Evolutionary conservation across 331 rosid species (phyloP).

Genomic region (Quercus tomentella): DNA sequence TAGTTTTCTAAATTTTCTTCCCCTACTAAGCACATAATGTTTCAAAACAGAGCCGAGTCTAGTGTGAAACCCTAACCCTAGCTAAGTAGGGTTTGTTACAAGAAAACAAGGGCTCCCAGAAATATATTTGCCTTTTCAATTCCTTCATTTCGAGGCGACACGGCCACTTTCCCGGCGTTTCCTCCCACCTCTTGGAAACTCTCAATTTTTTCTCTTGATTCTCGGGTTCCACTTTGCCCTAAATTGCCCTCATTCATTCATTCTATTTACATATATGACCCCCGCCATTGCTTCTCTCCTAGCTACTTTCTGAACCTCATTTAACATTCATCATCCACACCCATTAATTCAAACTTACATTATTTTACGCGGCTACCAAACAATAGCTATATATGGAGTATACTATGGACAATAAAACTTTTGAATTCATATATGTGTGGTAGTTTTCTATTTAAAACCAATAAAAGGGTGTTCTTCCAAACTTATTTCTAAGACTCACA

Average conservation of each 20-base stretch:
- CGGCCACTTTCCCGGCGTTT: conserved; percentile 97
- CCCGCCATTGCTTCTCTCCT: too few relatives aligned
- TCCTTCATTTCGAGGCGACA: conserved; percentile 91
- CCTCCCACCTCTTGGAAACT: conserved; percentile 73
- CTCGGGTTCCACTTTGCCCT: conserved; percentile 43
- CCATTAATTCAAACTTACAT: not conserved
- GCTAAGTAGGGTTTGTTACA: not conserved
- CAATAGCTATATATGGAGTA: too few relatives aligned
- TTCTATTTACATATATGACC: not conserved
- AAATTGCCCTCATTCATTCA: conserved; percentile 27
- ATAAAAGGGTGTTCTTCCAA: too few relatives aligned
- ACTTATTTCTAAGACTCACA: too few relatives aligned
- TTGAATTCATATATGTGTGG: too few relatives aligned
- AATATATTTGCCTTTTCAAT: conserved; percentile 36
- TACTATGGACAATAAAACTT: too few relatives aligned
- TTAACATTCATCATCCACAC: not conserved
- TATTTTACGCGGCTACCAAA: too few relatives aligned
- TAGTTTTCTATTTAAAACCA: too few relatives aligned
- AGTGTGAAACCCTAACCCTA: conserved; percentile 7
- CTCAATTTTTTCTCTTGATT: conserved; percentile 46
- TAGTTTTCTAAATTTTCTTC: too few relatives aligned
- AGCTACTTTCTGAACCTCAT: not conserved
- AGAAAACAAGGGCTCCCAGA: conserved; percentile 11
- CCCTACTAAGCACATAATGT: not conserved
- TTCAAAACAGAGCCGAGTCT: not conserved